Evolutionary conservation across 2,329 filamentous ascomycete genomes (phyloP), one percentile per base, ranked within the genome.

Genomic region (Sarocladiaceae sp.): DNA sequence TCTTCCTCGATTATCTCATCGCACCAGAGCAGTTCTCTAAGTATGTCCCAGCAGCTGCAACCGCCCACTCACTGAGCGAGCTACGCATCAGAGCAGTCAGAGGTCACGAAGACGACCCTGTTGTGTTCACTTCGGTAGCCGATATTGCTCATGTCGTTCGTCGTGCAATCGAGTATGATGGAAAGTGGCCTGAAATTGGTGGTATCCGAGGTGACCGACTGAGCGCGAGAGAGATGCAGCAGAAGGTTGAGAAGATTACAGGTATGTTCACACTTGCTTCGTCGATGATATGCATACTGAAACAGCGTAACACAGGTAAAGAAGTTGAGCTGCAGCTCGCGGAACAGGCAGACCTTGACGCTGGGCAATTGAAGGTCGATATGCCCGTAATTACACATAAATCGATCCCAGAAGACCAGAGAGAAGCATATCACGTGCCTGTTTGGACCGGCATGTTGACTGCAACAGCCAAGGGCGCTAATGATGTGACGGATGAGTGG

Each of bases 1-100:
- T 75, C 6, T 76, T 78, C 51, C 49, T 73, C 37, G 64, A 80
- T 53, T 80, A 78, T 57, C 61, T 78, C 12, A 70, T 68, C 1
- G 66, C 61, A 44, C 75, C 76, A 0, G 53, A 72, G 43, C 59
- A 67, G 33, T 65, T 70, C 0, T 54, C 68, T 6, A 70, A 66
- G 24, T 57, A 72, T 19, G 52, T 79, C 3, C 51, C 58, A 4
- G 57, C 62, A 0, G 47, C 70, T 1, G 54, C 68, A 5, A 62
- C 50, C 3, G 44, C 59, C 6, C 54, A 69, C 23, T 61, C 70
- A 50, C 61, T 67, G 27, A 21, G 64, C 18, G 56, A 62, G 9
- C 53, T 59, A 2, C 67, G 66, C 13, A 68, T 66, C 0, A 61
- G 75, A 5, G 47, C 66, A 2, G 52, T 72, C 1, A 60, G 68